phyloP scores from a whole-genome alignment of 371 early-diverging fungal genomes.

The Lichtheimia corymbifera region DNA sequence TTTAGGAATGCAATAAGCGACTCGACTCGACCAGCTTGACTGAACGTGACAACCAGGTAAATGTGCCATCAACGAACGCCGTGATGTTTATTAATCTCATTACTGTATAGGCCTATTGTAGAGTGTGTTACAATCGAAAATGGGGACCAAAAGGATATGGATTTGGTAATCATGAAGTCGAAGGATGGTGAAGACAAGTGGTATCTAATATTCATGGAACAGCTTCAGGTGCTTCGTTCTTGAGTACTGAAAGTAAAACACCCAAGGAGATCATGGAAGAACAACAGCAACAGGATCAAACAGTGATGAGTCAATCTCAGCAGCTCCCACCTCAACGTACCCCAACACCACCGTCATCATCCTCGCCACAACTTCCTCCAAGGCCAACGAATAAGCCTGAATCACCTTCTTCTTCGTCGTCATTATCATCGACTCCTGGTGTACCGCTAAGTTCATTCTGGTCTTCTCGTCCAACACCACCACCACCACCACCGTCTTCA shows the following conservation, averaged over 20 bases:
- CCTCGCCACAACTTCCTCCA: slow-evolving; percentile 3
- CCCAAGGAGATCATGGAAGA: slow-evolving; percentile 42
- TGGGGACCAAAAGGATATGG: slow-evolving; percentile 60
- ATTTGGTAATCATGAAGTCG: slow-evolving; percentile 30
- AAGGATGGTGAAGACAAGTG: not conserved
- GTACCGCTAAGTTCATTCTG: slow-evolving; percentile 19
- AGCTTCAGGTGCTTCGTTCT: slow-evolving; percentile 53
- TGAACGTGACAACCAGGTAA: slow-evolving; percentile 46
- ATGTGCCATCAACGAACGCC: not conserved
- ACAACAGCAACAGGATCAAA: slow-evolving; percentile 14
- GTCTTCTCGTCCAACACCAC: slow-evolving; percentile 3
- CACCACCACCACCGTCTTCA: not conserved
- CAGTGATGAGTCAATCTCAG: slow-evolving; percentile 2
- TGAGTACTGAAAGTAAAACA: slow-evolving; percentile 49
- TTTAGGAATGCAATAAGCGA: slow-evolving; percentile 50
- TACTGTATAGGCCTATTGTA: slow-evolving; percentile 45
- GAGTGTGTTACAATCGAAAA: slow-evolving; percentile 45
- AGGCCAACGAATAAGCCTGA: not conserved
- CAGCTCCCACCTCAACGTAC: slow-evolving; percentile 1
- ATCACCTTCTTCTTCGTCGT: not conserved
- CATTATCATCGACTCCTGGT: not conserved
- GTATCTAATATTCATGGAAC: not conserved
- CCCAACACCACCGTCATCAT: slow-evolving; percentile 10
- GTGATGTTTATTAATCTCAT: not conserved
- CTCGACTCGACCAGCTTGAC: slow-evolving; percentile 48